Evolutionary conservation across 805 yeast species (phyloP).

Genomic region (Candida sanyiensis): DNA sequence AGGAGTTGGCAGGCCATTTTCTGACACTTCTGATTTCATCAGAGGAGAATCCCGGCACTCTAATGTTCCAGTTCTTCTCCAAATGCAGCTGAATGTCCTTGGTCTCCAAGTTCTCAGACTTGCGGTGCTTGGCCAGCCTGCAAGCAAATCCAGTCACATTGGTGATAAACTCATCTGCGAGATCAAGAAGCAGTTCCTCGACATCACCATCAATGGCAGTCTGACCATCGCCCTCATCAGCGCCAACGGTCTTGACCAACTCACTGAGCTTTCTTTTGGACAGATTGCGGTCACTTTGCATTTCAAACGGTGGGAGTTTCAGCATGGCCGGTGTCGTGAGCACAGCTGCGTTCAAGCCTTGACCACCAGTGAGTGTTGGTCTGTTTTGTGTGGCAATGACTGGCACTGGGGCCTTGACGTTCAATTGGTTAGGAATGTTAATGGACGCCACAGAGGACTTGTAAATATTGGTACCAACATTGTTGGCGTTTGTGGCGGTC

Average conservation of each 20-base stretch:
- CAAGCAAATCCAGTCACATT: constrained; percentile 93
- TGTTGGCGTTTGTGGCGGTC: constrained; percentile 21
- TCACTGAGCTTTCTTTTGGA: constrained; percentile 88
- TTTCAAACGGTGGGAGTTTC: constrained; percentile 76
- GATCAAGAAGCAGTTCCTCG: constrained; percentile 81
- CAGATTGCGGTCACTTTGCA: constrained; percentile 75
- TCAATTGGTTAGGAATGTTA: constrained; percentile 65
- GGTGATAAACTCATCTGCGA: constrained; percentile 93
- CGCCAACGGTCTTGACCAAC: constrained; percentile 73
- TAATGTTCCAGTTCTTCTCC: constrained; percentile 90
- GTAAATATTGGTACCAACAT: constrained; percentile 28
- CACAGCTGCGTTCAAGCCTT: constrained; percentile 64
- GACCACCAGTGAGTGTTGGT: constrained; percentile 82
- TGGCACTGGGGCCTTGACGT: constrained; percentile 61
- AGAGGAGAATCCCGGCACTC: constrained; percentile 87
- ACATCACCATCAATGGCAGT: constrained; percentile 92
- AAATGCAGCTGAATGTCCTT: constrained; percentile 87
- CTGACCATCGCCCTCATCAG: constrained; percentile 88
- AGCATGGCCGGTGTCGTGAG: constrained; percentile 70
- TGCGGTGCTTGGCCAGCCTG: constrained; percentile 89
- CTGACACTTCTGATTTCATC: constrained; percentile 82
- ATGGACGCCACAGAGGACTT: constrained; percentile 50
- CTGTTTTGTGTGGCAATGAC: constrained; percentile 61
- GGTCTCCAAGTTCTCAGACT: constrained; percentile 78
- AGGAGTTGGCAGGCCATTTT: constrained; percentile 60